These are phyloP conservation scores for Leccinum pallidistipes DNA, from an alignment of 1,284 basidiomycete genomes.

Conservation along the genomic window DNA sequence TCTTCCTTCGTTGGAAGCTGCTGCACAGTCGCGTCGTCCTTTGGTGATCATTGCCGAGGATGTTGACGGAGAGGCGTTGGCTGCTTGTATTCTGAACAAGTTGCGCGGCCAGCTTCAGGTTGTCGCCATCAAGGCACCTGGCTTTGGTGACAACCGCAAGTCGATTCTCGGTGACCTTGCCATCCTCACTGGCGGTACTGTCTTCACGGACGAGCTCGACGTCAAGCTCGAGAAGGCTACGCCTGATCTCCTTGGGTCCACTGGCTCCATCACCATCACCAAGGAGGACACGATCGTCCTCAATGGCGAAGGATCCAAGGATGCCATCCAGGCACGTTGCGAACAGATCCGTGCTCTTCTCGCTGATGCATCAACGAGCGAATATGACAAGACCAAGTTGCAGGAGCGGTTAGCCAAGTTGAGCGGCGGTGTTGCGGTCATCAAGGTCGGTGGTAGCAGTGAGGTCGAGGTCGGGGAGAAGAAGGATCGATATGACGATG, in stretches of 20 bases:
- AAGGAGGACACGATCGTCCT: constrained; percentile 99
- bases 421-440: constrained; percentile 94
- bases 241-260: constrained; percentile 87
- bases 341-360: constrained; percentile 93
- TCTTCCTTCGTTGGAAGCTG: constrained; percentile 90
- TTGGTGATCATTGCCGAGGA: constrained; percentile 97
- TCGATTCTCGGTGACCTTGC: constrained; percentile 95
- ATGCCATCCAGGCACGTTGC: constrained; percentile 84
- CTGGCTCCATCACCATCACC: constrained; percentile 92
- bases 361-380: constrained; percentile 82
- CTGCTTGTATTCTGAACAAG: constrained; percentile 98
- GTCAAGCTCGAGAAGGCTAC: constrained; percentile 96
- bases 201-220: constrained; percentile 98
- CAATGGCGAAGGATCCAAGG: constrained; percentile 90
- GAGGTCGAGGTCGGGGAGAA: constrained; percentile 99
- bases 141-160: constrained; percentile 99
- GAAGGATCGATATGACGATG: constrained; percentile 99
- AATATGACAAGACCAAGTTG: constrained; percentile 94
- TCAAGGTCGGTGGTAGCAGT: constrained; percentile 92
- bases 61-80: constrained; percentile 95
- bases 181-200: constrained; percentile 95
- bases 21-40: constrained; percentile 89
- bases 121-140: constrained; percentile 93
- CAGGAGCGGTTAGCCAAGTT: constrained; percentile 98
- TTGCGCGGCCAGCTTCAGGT: constrained; percentile 95